A percentile compares a stretch with the other conserved stretches of the same genome.
phyloP scores from a whole-genome alignment of 2,329 filamentous ascomycete genomes.

The Penicillium sp. region DNA sequence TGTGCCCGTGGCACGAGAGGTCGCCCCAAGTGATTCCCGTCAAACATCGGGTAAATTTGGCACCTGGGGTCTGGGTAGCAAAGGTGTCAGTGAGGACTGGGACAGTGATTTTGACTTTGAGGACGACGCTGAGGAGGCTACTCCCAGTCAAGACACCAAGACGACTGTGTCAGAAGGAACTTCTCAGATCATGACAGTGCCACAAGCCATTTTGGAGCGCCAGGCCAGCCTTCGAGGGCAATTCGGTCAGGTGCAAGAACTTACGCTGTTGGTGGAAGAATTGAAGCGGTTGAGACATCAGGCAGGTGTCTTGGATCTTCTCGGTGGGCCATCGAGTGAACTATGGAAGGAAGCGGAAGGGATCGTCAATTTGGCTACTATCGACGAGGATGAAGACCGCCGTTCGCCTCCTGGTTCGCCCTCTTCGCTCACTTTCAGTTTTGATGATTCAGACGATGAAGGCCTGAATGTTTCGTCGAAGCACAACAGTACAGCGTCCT shows the following conservation, averaged over 20 bases:
- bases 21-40: constrained; percentile 50
- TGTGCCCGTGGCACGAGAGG: constrained; percentile 59
- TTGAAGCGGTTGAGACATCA: constrained; percentile 61
- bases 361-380: constrained; percentile 66
- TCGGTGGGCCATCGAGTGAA: constrained; percentile 53
- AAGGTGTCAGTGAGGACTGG: constrained; percentile 68
- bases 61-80: constrained; percentile 66
- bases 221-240: constrained; percentile 66
- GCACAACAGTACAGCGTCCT: constrained; percentile 32
- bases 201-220: constrained; percentile 62
- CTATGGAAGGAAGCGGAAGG: constrained; percentile 66
- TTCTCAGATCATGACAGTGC: constrained; percentile 50
- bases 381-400: constrained; percentile 60
- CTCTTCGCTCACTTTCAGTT: constrained; percentile 59
- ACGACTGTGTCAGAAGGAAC: constrained; percentile 18
- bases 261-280: constrained; percentile 65
- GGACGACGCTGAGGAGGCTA: constrained; percentile 50
- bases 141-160: constrained; percentile 44
- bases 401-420: constrained; percentile 53
- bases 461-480: constrained; percentile 36
- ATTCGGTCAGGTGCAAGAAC: constrained; percentile 63
- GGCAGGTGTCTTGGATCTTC: constrained; percentile 54
- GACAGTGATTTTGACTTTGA: constrained; percentile 69
- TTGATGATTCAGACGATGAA: constrained; percentile 58
- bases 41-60: constrained; percentile 60